Conservation (phyloP, 441 rosid species). For the Euphorbia schlechtendalii region DNA sequence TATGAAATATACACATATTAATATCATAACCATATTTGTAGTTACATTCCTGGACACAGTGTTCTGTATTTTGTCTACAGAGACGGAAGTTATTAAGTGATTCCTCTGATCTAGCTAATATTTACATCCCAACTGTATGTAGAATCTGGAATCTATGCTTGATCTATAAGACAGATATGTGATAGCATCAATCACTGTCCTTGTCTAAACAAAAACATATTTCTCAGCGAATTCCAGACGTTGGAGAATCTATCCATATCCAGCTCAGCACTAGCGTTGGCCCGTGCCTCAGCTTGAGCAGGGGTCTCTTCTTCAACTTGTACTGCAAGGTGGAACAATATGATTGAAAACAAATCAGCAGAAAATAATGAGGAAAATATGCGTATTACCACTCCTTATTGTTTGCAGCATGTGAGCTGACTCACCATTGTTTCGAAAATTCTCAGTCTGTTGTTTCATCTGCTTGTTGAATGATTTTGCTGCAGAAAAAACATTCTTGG, state of each 20-base stretch:
- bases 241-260: slow-evolving; percentile 32
- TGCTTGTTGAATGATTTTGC: slow-evolving; percentile 43
- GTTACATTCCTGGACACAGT: background rate
- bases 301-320: slow-evolving; percentile 44
- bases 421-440: slow-evolving; percentile 23
- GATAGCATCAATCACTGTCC: too few relatives aligned
- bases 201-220: slow-evolving; percentile 18
- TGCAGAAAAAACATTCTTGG: slow-evolving; percentile 44
- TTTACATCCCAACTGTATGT: background rate
- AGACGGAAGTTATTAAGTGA: background rate
- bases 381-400: background rate
- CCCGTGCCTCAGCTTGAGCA: slow-evolving; percentile 50
- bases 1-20: background rate
- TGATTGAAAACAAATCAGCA: background rate
- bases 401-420: background rate
- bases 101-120: background rate
- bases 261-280: slow-evolving; percentile 32
- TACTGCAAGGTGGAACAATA: slow-evolving; percentile 20
- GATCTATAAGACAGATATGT: background rate
- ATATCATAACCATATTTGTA: background rate
- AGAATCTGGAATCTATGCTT: background rate
- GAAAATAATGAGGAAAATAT: background rate
- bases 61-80: background rate
- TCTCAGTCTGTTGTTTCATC: slow-evolving; percentile 26
- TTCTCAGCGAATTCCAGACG: slow-evolving; percentile 29